Conservation (phyloP, 768 basidiomycete genomes). For the Rhodotorula kratochvilovae region DNA sequence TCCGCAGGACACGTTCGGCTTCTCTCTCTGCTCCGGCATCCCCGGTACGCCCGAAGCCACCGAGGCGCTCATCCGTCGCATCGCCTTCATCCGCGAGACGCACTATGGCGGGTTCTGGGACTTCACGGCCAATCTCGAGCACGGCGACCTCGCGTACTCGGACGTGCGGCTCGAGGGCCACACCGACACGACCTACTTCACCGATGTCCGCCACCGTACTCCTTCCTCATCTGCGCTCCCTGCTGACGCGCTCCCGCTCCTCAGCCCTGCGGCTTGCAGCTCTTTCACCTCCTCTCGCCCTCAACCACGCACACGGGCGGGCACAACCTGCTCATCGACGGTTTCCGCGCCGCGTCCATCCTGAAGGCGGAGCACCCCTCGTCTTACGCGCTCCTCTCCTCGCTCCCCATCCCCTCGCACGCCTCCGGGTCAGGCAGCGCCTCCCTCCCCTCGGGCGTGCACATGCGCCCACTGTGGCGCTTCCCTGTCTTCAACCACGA, state of each 20-base stretch:
- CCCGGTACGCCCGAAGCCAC: slow-evolving; percentile 78
- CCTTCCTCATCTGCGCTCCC: not conserved
- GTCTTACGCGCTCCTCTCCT: slow-evolving; percentile 64
- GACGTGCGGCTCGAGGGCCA: slow-evolving; percentile 81
- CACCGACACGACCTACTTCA: slow-evolving; percentile 66
- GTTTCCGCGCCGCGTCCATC: slow-evolving; percentile 81
- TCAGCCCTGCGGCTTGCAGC: slow-evolving; percentile 89
- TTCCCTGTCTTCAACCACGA: slow-evolving; percentile 74
- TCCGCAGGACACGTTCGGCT: slow-evolving; percentile 73
- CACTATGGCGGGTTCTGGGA: slow-evolving; percentile 95
- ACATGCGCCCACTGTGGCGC: slow-evolving; percentile 55
- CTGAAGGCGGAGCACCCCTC: slow-evolving; percentile 68
- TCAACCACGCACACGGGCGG: slow-evolving; percentile 66
- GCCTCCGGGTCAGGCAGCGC: slow-evolving; percentile 70
- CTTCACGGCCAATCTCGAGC: slow-evolving; percentile 83
- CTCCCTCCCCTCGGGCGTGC: slow-evolving; percentile 44
- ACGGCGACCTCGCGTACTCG: slow-evolving; percentile 92
- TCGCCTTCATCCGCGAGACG: slow-evolving; percentile 85
- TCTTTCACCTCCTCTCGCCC: slow-evolving; percentile 83
- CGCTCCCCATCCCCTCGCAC: slow-evolving; percentile 69
- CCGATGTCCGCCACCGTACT: slow-evolving; percentile 52
- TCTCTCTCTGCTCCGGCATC: slow-evolving; percentile 78
- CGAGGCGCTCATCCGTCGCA: slow-evolving; percentile 66
- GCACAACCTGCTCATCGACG: slow-evolving; percentile 86
- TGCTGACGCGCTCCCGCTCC: not conserved